These are phyloP conservation scores for Aristolochia contorta DNA, from an alignment of 164 flowering plant species.

Conservation along the genomic window DNA sequence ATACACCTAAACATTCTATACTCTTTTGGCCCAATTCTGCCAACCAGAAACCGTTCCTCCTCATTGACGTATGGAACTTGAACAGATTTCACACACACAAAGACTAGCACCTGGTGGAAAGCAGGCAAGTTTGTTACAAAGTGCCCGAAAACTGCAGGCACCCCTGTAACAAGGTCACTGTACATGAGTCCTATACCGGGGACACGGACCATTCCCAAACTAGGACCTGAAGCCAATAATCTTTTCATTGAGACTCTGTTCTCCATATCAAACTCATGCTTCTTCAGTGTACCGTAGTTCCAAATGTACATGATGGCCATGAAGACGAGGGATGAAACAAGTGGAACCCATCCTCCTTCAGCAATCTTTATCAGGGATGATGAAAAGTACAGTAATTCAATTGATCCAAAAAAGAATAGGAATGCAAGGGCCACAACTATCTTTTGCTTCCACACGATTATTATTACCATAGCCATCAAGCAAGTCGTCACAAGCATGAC, in stretches of 20 bases:
- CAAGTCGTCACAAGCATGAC: slow-evolving; percentile 75
- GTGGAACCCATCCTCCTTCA: slow-evolving; percentile 67
- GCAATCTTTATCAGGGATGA: slow-evolving; percentile 43
- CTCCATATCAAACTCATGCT: slow-evolving; percentile 46
- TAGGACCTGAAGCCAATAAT: slow-evolving; percentile 41
- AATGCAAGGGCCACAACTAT: slow-evolving; percentile 23
- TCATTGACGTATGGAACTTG: slow-evolving; percentile 46
- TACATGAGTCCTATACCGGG: slow-evolving; percentile 63
- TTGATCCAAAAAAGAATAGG: slow-evolving; percentile 38
- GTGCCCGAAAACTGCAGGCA: slow-evolving; percentile 63
- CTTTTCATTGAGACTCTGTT: slow-evolving; percentile 62
- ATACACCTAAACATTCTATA: slow-evolving; percentile 55
- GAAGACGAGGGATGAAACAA: slow-evolving; percentile 37
- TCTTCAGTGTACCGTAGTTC: slow-evolving; percentile 59
- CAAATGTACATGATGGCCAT: slow-evolving; percentile 49
- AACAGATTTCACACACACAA: slow-evolving; percentile 53
- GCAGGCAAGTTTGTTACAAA: slow-evolving; percentile 69
- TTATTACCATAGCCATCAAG: slow-evolving; percentile 50
- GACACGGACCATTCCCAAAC: slow-evolving; percentile 65
- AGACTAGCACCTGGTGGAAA: slow-evolving; percentile 56
- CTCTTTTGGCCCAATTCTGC: slow-evolving; percentile 54
- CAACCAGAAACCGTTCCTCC: slow-evolving; percentile 34
- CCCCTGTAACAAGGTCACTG: slow-evolving; percentile 41
- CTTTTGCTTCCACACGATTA: slow-evolving; percentile 47
- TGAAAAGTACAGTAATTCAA: slow-evolving; percentile 57